Evolutionary conservation across 345 rosid species (phyloP), one percentile per base, ranked within the genome.

Genomic region (Rhizophora apiculata): DNA sequence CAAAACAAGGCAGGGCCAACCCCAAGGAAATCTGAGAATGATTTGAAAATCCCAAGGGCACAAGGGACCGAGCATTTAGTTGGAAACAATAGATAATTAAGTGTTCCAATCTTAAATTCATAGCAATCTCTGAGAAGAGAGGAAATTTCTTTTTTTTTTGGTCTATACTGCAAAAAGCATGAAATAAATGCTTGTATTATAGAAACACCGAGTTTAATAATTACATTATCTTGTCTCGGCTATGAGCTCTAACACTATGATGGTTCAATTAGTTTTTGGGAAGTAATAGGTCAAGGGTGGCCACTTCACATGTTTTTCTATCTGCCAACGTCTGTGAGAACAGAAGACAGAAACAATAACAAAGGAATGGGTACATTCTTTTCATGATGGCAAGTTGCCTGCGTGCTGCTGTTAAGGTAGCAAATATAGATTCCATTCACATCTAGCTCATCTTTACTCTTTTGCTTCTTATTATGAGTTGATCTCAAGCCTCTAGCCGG

Each of bases 11-110:
- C 70, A 62, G 82, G 79, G 62, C 78, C 60, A 46, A 68, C 78
- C 39, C 72, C 80, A 16, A 89, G 70, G 76, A 82, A 76, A 79
- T 71, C 82, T 22, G 76, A 86, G 74, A 73, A 62, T 64, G 89
- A 80, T 74, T 72, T 86, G 49, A 75, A 62, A 56, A 73, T 83
- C 27, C 43, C 68, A 29, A 82, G 72, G 67, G 56, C 67, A 22
- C 76, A 29, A 68, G 82, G 72, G 13, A 55, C 65, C 52, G 82
- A 77, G 68, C 74, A 65, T 73, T 67, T 9, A 48, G 39, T 69
- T 39, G 72, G 70, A 58, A 72, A 68, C 70, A 79, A 74, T 66
- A 72, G 79, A 71, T 67, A 64, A 61, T 49, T 57, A 20, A 1
- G 8, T 6, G 37, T 3, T 4, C 8, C 31, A n/a, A 20, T 32